Evolutionary conservation across 192 early-diverging fungal species (phyloP).

Genomic region (Entophlyctis luteolus): DNA sequence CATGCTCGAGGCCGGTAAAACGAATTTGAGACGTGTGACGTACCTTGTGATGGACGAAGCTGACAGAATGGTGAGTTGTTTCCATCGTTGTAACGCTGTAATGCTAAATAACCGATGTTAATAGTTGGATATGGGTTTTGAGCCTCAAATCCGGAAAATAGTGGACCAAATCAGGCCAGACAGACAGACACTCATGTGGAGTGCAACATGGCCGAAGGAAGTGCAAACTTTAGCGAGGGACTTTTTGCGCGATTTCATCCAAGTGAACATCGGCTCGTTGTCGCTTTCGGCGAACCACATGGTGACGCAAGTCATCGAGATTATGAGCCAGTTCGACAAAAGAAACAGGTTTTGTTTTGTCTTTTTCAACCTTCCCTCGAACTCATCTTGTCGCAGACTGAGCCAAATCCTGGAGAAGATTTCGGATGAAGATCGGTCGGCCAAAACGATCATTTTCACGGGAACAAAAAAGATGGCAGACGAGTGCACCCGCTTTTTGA

Average conservation of each 20-base stretch:
- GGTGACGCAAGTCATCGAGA: conserved; percentile 87
- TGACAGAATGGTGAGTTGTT: conserved; percentile 69
- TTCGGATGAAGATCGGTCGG: conserved; percentile 24
- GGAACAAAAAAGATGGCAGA: conserved; percentile 58
- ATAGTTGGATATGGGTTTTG: conserved; percentile 99
- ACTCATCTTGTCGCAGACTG: conserved; percentile 28
- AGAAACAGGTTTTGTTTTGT: conserved; percentile 54
- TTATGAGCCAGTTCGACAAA: conserved; percentile 84
- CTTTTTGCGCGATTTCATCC: conserved; percentile 89
- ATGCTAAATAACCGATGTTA: conserved; percentile 28
- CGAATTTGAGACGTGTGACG: conserved; percentile 90
- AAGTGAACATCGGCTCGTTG: conserved; percentile 92
- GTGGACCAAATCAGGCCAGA: conserved; percentile 96
- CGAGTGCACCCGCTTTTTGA: conserved; percentile 79
- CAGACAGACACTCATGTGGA: conserved; percentile 98
- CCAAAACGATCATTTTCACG: conserved; percentile 53
- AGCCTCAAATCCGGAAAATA: conserved; percentile 96
- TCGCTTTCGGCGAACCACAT: conserved; percentile 90
- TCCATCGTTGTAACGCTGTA: conserved; percentile 53
- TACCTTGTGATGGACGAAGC: conserved; percentile 98
- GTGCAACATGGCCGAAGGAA: conserved; percentile 98
- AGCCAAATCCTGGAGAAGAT: conserved; percentile 43
- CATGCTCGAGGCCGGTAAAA: conserved; percentile 83
- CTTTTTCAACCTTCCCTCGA: background rate
- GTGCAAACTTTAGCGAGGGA: conserved; percentile 88